These are phyloP conservation scores for Tetraselmis striata DNA, from an alignment of 139 green algal genomes.

Conservation along the genomic window DNA sequence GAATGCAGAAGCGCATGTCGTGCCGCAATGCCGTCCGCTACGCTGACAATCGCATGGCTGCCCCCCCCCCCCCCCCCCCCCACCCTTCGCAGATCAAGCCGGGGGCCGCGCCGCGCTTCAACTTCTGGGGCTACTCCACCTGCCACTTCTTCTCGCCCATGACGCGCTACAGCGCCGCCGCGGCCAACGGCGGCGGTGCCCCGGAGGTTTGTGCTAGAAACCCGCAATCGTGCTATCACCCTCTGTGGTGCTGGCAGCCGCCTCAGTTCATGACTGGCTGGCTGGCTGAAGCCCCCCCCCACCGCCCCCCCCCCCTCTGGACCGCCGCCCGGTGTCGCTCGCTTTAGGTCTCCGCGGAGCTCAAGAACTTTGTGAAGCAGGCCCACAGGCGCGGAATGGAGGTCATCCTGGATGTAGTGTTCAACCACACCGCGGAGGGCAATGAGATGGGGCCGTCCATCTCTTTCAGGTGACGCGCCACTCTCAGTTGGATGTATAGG, in stretches of 20 bases:
- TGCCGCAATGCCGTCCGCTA: too few species aligned
- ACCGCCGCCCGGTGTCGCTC: too few species aligned
- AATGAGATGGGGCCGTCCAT: conserved; percentile 85
- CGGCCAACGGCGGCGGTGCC: background rate
- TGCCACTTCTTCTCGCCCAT: conserved; percentile 93
- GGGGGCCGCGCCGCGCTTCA: conserved; percentile 46
- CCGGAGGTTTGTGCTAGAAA: too few species aligned
- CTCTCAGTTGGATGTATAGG: conserved; percentile 5
- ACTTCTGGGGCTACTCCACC: conserved; percentile 98
- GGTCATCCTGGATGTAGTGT: conserved; percentile 97
- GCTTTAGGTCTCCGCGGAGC: conserved; percentile 63
- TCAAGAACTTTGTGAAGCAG: conserved; percentile 92
- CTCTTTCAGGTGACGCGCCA: conserved; percentile 67
- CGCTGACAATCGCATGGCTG: too few species aligned
- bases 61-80: background rate
- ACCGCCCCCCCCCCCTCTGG: too few species aligned
- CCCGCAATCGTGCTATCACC: too few species aligned
- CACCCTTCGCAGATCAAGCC: background rate
- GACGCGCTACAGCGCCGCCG: conserved; percentile 55
- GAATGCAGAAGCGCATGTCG: too few species aligned
- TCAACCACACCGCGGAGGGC: conserved; percentile 98
- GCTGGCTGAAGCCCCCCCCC: too few species aligned
- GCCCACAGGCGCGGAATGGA: conserved; percentile 89
- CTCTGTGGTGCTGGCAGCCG: too few species aligned
- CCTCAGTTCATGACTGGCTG: too few species aligned